These are phyloP conservation scores for Melampsora larici-populina DNA, from an alignment of 1,284 basidiomycete genomes.

Conservation along the genomic window DNA sequence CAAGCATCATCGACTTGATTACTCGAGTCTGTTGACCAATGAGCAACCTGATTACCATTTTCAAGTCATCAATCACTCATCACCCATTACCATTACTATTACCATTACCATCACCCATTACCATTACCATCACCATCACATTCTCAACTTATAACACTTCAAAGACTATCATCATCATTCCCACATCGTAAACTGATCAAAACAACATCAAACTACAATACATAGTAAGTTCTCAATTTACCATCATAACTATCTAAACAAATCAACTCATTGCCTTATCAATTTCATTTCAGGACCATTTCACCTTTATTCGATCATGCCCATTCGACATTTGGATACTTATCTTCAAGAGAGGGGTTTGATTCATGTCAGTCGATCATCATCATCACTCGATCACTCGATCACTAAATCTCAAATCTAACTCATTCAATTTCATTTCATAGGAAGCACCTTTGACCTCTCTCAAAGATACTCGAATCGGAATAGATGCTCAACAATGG, in stretches of 20 bases:
- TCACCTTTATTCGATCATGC: neutral
- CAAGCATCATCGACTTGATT: too few relatives aligned
- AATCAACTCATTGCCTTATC: neutral
- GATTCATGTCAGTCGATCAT: slow-evolving; percentile 30
- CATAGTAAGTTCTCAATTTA: neutral
- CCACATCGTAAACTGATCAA: too few relatives aligned
- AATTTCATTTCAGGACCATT: neutral
- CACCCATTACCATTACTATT: too few relatives aligned
- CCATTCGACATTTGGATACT: slow-evolving; percentile 36
- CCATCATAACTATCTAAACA: neutral
- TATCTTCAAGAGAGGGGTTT: slow-evolving; percentile 42
- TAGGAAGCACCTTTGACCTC: slow-evolving; percentile 76
- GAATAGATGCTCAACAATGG: slow-evolving; percentile 93
- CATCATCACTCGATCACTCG: neutral
- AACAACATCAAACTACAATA: too few relatives aligned
- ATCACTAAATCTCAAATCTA: neutral
- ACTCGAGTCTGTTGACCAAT: too few relatives aligned
- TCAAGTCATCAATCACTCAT: too few relatives aligned
- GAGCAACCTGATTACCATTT: too few relatives aligned
- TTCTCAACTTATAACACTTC: too few relatives aligned
- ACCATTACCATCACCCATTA: too few relatives aligned
- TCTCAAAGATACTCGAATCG: slow-evolving; percentile 85
- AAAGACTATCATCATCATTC: too few relatives aligned
- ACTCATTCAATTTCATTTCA: slow-evolving; percentile 51
- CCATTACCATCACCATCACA: too few relatives aligned